Base-by-base conservation (phyloP, 2,329 filamentous ascomycete genomes). In the Penicillium sp. region DNA sequence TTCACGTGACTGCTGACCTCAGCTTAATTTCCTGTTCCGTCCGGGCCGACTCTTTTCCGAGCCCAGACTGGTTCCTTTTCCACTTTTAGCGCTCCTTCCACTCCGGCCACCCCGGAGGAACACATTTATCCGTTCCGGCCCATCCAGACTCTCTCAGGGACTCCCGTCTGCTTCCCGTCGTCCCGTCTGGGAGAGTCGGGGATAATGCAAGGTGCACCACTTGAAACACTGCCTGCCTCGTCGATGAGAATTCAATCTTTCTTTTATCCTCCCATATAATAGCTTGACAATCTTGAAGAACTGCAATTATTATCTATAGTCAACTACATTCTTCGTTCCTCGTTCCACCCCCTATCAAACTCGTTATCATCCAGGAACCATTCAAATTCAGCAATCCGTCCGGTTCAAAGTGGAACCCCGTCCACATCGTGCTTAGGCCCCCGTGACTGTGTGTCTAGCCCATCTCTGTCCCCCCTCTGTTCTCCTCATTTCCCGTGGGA, bases 11-110 rank as follows among this genome's bases (percentile, higher is more conserved):
- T 47, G 37, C 17, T 60, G 24, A 55, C 8, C 22, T 44, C 55
- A 56, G 42, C 40, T 22, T 58, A 62, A 66, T 66, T 56, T 66
- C 64, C 64, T 59, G 24, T 30, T 8, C 56, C 45, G 2, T 54
- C 62, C 62, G 64, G 64, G 5, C 59, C 62, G 59, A 60, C 17
- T 9, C 33, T 64, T 19, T 56, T 66, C 64, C 64, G 62, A 62
- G 59, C 59, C 64, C 47, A 66, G 64, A 66, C 64, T 58, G n/a
- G 17, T 30, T 53, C 47, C 35, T 28, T 26, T 19, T 42, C 38
- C 38, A 42, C 38, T 42, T 42, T 42, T 8, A 19, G 17, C 17
- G 4, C 45, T 28, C 53, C 22, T 22, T 47, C 44, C 22, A 24
- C 6, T 47, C 22, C 22, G 17, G 22, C 24, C 44, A 22, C 24